Conservation (phyloP, 306 rosid genomes). For the Parietaria judaica region DNA sequence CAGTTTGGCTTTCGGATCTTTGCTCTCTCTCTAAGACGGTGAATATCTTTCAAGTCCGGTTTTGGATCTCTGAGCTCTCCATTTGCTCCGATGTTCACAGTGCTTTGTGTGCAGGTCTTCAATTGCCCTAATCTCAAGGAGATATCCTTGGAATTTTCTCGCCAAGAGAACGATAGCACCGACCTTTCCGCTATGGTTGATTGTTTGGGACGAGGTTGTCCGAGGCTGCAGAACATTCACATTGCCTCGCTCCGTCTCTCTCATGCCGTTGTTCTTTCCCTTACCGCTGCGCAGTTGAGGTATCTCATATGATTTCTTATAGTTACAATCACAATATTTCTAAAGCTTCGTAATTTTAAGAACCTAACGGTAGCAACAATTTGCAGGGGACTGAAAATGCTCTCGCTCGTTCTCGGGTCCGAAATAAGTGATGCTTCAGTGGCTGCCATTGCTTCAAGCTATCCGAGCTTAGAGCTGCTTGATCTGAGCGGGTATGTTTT, state of each 20-base stretch:
- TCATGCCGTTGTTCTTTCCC: conserved; percentile 81
- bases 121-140: conserved; percentile 84
- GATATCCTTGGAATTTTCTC: conserved; percentile 75
- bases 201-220: conserved; percentile 66
- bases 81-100: not conserved
- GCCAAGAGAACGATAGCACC: conserved; percentile 58
- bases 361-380: not conserved
- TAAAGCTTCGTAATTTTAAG: no score
- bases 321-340: no score
- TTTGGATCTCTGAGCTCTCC: not conserved
- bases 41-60: conserved; percentile 14
- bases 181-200: conserved; percentile 62
- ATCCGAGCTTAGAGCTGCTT: conserved; percentile 72
- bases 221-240: conserved; percentile 76
- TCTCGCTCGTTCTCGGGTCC: conserved; percentile 95
- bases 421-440: conserved; percentile 94
- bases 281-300: conserved; percentile 82
- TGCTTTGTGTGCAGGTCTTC: conserved; percentile 41
- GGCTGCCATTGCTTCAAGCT: conserved; percentile 86
- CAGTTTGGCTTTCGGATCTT: conserved; percentile 88
- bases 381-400: conserved; percentile 74
- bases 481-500: conserved; percentile 89
- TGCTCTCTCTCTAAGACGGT: conserved; percentile 82
- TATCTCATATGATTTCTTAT: not conserved
- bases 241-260: conserved; percentile 80